These are phyloP conservation scores for Phaeosphaeriaceae sp. DNA, from an alignment of 2,329 filamentous ascomycete species.

Conservation along the genomic window DNA sequence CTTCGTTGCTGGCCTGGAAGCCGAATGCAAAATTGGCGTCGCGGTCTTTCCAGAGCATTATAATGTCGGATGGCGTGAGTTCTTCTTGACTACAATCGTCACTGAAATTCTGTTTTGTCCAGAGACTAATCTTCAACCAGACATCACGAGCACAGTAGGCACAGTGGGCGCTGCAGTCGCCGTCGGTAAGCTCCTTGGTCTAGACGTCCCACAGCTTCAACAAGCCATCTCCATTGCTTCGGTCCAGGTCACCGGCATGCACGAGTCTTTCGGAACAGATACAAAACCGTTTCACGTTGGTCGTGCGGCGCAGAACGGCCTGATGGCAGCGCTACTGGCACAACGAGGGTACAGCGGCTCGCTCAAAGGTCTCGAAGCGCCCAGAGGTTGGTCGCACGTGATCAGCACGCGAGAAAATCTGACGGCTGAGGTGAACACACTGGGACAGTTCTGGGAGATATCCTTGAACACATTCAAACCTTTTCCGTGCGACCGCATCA, in stretches of 20 bases:
- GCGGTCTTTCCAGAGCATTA: background rate
- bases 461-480: background rate
- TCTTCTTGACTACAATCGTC: background rate
- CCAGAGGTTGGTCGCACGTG: background rate
- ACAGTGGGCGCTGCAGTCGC: background rate
- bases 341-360: background rate
- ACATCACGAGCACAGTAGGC: background rate
- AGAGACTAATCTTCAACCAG: background rate
- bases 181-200: background rate
- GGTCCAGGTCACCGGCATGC: background rate
- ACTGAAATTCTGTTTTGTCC: background rate
- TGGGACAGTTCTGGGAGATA: background rate
- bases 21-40: background rate
- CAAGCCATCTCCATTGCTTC: background rate
- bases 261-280: background rate
- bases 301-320: background rate
- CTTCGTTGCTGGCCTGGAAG: background rate
- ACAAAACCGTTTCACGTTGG: background rate
- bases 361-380: background rate
- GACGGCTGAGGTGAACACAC: background rate
- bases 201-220: background rate
- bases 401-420: conserved; percentile 13
- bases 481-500: background rate
- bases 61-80: background rate
- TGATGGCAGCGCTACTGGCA: background rate